These are phyloP conservation scores for Symmetrospora coprosmae DNA, from an alignment of 768 basidiomycete species.

Conservation along the genomic window DNA sequence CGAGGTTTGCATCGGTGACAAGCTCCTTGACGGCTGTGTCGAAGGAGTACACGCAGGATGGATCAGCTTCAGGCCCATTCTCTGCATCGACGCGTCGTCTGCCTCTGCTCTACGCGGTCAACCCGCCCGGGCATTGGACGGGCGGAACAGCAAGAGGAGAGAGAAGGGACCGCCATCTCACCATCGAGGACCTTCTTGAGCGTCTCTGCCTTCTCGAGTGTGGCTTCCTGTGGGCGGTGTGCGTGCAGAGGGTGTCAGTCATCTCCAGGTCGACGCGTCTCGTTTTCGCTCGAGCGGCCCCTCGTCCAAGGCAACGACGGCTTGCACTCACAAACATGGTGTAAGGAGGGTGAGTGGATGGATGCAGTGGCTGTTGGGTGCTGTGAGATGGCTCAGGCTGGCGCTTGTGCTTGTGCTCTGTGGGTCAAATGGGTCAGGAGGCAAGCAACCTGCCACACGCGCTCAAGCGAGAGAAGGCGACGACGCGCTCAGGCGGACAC, in stretches of 20 bases:
- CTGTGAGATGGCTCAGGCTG: too few species aligned
- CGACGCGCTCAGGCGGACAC: too few species aligned
- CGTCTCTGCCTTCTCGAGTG: constrained; percentile 67
- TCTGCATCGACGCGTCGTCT: too few species aligned
- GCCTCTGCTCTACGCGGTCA: too few species aligned
- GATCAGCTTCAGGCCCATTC: too few species aligned
- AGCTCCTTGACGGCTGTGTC: constrained; percentile 83
- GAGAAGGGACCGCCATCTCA: constrained; percentile 38
- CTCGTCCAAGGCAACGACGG: background rate
- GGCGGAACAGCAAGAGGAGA: too few species aligned
- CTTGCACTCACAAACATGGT: constrained; percentile 13
- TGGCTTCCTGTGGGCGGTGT: constrained; percentile 56
- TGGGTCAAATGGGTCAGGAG: too few species aligned
- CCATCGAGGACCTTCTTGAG: constrained; percentile 89
- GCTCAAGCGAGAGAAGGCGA: too few species aligned
- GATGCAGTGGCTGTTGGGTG: background rate
- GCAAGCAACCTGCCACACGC: too few species aligned
- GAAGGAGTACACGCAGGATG: too few species aligned
- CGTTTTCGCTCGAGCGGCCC: background rate
- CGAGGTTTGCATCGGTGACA: constrained; percentile 92
- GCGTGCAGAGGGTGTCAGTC: background rate
- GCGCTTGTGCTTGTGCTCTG: too few species aligned
- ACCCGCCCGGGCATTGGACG: too few species aligned
- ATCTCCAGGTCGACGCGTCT: background rate
- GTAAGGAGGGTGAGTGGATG: background rate